phyloP scores from a whole-genome alignment of 164 flowering plant species.

The Sextonia rubra region DNA sequence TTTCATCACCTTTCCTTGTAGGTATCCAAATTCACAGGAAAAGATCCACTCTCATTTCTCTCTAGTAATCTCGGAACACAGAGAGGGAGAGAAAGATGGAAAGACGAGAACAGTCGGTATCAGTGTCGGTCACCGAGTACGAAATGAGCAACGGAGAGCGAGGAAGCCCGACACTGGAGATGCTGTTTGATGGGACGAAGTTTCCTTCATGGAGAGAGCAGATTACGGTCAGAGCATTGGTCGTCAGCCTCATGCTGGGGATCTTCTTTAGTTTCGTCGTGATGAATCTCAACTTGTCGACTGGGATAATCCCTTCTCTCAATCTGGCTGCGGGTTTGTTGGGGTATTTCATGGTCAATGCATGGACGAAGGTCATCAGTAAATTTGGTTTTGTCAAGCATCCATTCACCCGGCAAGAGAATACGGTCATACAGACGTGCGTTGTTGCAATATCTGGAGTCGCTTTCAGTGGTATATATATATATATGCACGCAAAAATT shows the following conservation, averaged over 20 bases:
- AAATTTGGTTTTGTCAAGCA: constrained; percentile 12
- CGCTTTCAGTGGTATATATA: constrained; percentile 24
- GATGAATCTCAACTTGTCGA: constrained; percentile 25
- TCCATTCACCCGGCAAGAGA: constrained; percentile 27
- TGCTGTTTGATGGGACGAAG: constrained; percentile 13
- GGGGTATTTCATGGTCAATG: constrained; percentile 19
- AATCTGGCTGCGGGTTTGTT: constrained; percentile 20
- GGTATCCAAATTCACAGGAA: background rate
- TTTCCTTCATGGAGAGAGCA: constrained; percentile 21
- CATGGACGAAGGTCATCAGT: constrained; percentile 12
- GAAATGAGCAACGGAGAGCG: background rate
- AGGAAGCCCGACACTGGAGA: background rate
- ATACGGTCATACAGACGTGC: constrained; percentile 24
- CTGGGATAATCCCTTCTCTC: constrained; percentile 21
- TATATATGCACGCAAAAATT: background rate
- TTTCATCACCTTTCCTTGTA: background rate
- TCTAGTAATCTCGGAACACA: background rate
- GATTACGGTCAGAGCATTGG: constrained; percentile 17
- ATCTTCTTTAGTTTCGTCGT: constrained; percentile 14
- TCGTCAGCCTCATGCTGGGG: constrained; percentile 19
- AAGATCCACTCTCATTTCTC: background rate
- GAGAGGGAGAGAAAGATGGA: background rate
- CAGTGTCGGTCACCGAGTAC: background rate
- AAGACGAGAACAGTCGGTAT: background rate
- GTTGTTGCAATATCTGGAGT: constrained; percentile 25